These are phyloP conservation scores for Nannizziopsis barbatae DNA, from an alignment of 2,329 filamentous ascomycete genomes.

Conservation along the genomic window DNA sequence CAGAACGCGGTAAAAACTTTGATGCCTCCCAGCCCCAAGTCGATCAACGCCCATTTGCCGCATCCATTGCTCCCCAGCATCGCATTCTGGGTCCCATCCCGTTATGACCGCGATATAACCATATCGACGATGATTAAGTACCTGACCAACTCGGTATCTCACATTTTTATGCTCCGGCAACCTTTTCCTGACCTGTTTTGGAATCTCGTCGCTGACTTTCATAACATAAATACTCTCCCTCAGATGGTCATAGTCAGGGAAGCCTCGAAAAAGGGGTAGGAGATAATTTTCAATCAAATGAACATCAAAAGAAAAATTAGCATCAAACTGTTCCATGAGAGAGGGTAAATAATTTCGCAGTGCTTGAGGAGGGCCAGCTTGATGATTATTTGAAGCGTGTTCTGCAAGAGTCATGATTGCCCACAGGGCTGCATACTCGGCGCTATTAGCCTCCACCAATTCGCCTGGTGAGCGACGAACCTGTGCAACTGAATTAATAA, in stretches of 20 bases:
- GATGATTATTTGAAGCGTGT: conserved; percentile 20
- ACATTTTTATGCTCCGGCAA: conserved; percentile 36
- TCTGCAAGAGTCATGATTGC: conserved; percentile 47
- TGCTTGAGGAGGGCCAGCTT: conserved; percentile 19
- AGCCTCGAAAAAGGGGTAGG: conserved; percentile 47
- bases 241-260: conserved; percentile 45
- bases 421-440: conserved; percentile 66
- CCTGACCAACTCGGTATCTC: conserved; percentile 62
- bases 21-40: conserved; percentile 48
- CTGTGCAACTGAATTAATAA: conserved; percentile 58
- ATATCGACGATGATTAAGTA: conserved; percentile 75
- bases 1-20: conserved; percentile 80
- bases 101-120: conserved; percentile 70
- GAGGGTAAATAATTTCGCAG: conserved; percentile 54
- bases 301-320: conserved; percentile 59
- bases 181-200: conserved; percentile 38
- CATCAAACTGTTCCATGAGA: conserved; percentile 53
- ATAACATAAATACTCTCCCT: conserved; percentile 46
- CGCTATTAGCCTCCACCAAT: conserved; percentile 46
- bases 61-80: conserved; percentile 51
- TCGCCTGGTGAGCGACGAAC: conserved; percentile 29
- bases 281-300: conserved; percentile 59
- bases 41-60: conserved; percentile 52
- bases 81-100: conserved; percentile 64
- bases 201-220: conserved; percentile 45